Base-by-base conservation (phyloP, 129 eudicot species). In the Escallonia rubra region DNA sequence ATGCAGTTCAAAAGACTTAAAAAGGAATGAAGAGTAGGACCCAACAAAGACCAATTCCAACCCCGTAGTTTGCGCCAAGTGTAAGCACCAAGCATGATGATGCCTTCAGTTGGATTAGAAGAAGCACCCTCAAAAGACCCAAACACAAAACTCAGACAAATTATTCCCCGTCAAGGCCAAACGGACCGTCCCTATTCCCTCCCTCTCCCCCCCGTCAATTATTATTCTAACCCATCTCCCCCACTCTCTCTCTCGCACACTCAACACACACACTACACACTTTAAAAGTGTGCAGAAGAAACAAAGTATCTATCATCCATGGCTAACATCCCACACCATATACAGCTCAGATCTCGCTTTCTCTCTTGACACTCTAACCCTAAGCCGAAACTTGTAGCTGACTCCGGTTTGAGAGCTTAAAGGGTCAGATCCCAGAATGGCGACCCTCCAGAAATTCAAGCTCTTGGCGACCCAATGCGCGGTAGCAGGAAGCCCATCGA, bases 401-500 rank as follows among this genome's bases (percentile, higher is more conserved):
- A 23, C 34, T 23, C 34, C 34, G 34, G 34, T 23, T 23, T 23
- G 34, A 70, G 12, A 59, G 5, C 41, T 44, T 1, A 40, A 59
- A 16, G 43, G 62, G 10, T 42, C 40, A 59, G 62, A 69, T 74
- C 68, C 45, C 67, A 50, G 41, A 54, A 86, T 86, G 94, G 91
- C 87, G 45, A 81, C 92, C 2, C 60, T 87, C 64, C 97, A 90
- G 59, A 90, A 87, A 82, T 90, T 90, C 79, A 92, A 92, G 80
- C 76, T 86, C 41, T 49, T 92, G 58, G 98, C 98, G 0, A 92
- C 98, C 13, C 98, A 86, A 64, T 92, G 98, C 65, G 83, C 95
- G 44, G 87, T 88, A 6, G 82, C 96, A 67, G 81, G 87, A n/a
- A 92, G 98, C 80, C 98, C 98, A 10, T 79, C 91, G 0, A 81